phyloP scores from a whole-genome alignment of 176 grass and related monocot species.

The Oryza coarctata region DNA sequence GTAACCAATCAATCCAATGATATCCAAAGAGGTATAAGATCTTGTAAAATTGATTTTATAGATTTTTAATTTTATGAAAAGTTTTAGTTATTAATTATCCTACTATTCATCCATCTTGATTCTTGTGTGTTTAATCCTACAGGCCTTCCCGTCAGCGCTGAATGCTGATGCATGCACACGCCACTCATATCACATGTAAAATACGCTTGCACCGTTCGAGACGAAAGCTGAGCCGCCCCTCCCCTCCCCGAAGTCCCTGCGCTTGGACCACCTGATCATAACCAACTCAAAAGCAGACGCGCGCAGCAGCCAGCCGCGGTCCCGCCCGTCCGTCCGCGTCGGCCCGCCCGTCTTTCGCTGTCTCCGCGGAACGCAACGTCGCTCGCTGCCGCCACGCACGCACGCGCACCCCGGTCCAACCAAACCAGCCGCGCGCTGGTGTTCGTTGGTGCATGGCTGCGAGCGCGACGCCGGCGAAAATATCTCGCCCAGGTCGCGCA shows the following conservation, averaged over 20 bases:
- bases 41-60: too few species aligned
- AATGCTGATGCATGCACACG: background rate
- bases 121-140: too few species aligned
- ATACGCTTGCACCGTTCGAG: constrained; percentile 19
- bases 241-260: background rate
- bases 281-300: constrained; percentile 41
- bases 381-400: background rate
- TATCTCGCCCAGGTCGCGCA: background rate
- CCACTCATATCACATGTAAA: background rate
- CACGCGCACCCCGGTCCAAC: background rate
- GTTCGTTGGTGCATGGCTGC: background rate
- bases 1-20: too few species aligned
- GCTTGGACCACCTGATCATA: constrained; percentile 62
- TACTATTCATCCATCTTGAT: too few species aligned
- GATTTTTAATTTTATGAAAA: too few species aligned
- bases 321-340: too few species aligned
- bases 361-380: background rate
- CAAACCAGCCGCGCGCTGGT: background rate
- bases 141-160: background rate
- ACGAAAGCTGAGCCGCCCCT: background rate
- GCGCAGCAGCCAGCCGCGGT: background rate
- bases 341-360: background rate
- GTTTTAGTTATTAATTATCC: too few species aligned
- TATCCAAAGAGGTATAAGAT: too few species aligned
- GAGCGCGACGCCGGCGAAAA: constrained; percentile 15